phyloP scores from a whole-genome alignment of 2,329 filamentous ascomycete species.

The Albophoma yamanashiensis region DNA sequence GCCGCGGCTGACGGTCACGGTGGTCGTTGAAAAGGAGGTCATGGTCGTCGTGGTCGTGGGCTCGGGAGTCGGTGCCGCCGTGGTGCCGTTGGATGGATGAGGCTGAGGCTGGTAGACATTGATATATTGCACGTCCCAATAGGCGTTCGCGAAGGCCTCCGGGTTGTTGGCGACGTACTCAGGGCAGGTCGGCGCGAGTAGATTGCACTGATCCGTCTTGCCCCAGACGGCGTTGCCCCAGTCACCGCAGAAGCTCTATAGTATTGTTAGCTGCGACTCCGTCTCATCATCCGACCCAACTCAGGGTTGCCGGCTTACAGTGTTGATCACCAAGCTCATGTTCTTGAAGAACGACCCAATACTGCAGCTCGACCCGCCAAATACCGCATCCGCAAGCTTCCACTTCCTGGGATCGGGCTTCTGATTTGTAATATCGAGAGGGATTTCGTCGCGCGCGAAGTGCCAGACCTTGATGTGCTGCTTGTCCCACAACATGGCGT shows the following conservation, averaged over 20 bases:
- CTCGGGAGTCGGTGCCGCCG: neutral
- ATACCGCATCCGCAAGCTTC: slow-evolving; percentile 59
- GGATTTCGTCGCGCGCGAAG: slow-evolving; percentile 57
- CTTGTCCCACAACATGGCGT: slow-evolving; percentile 60
- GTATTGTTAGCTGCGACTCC: neutral
- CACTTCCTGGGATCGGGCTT: slow-evolving; percentile 54
- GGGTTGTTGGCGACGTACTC: slow-evolving; percentile 37
- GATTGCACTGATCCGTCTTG: slow-evolving; percentile 22
- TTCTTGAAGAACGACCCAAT: slow-evolving; percentile 55
- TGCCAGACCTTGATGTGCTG: slow-evolving; percentile 65
- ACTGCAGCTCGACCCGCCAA: slow-evolving; percentile 54
- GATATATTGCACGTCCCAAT: slow-evolving; percentile 46
- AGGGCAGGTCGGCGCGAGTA: slow-evolving; percentile 30
- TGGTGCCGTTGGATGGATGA: slow-evolving; percentile 4
- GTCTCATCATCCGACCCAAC: neutral
- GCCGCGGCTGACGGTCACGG: neutral
- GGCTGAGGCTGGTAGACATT: slow-evolving; percentile 27
- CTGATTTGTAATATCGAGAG: slow-evolving; percentile 49
- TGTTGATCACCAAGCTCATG: slow-evolving; percentile 65
- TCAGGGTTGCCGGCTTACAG: slow-evolving; percentile 22
- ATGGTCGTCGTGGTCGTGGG: neutral
- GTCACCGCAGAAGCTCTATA: slow-evolving; percentile 63
- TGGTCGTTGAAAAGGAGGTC: neutral
- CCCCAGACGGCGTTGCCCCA: slow-evolving; percentile 48
- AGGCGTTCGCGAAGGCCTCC: slow-evolving; percentile 26